Base-by-base conservation (phyloP, 306 rosid genomes). In the Pyrus bretschneideri region DNA sequence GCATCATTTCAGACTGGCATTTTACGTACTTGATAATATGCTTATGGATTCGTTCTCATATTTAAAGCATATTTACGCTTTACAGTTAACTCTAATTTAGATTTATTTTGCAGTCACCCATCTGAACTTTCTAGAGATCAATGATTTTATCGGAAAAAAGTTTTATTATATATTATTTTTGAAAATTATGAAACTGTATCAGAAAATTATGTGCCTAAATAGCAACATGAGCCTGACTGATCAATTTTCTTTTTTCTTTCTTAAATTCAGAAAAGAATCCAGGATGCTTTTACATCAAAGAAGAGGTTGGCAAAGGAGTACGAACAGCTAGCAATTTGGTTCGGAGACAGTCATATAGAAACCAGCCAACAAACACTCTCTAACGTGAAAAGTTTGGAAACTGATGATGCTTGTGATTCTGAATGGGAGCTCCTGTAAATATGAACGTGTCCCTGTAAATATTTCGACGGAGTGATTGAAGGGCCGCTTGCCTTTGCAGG, bases 311-410 rank as follows among this genome's bases (percentile, higher is more conserved):
- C 80, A 60, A 91, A 88, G 88, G 97, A 92, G 81, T 92, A 95
- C 40, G 91, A 95, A 79, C 93, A 84, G 80, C 90, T 95, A 27
- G 95, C 93, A 35, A 85, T 92, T 81, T 95, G 97, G 97, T 89
- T 82, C 58, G 99, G 97, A 68, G 97, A 91, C 52, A 19, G 75
- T 21, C 89, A 85, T 70, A 65, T 86, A 18, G 85, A 81, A 66
- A 75, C 83, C 35, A 79, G 76, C 78, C 86, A 81, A 49, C 71
- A 38, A 74, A 73, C 70, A 40, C 18, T 66, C 22, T 30, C 61
- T 70, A 71, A 76, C 61, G 22, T 52, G 1, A 69, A 66, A 78
- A 80, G 76, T 67, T 72, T 27, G 65, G 80, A 77, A 74, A 42
- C 66, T 76, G 87, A 63, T 80, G 76, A 80, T 54, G 81, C 79